Base-by-base conservation (phyloP, 139 green algal species). In the Diplosphaera chodatii region DNA sequence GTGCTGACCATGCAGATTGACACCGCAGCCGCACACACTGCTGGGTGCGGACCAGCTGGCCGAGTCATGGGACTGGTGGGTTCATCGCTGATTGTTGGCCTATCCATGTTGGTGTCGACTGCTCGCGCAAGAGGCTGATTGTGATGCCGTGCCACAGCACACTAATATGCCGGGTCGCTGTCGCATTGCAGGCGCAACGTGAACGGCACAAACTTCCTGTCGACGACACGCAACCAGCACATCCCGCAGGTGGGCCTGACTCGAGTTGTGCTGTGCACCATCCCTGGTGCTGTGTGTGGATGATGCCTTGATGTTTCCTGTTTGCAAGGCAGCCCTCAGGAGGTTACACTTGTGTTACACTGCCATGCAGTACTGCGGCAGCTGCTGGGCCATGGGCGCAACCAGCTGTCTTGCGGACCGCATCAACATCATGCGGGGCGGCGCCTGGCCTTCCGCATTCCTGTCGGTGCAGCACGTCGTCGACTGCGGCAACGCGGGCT, bases 361-460 rank as follows among this genome's bases (percentile, higher is more conserved):
- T n/a, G n/a, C n/a, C n/a, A n/a, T n/a, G n/a, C n/a, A 70, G 25
- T 67, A 67, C 28, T 34, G 32, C 55, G 85, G 90, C 32, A 86
- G 74, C 37, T 96, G 90, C 85, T 97, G 90, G 90, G 90, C 91
- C 0, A 87, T 93, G 76, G 90, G 71, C 2, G 78, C 89, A 13
- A 90, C 89, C 48, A 89, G 77, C 1, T 73, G 88, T 0, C 75
- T 96, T 34, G 84, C 88, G 1, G 92, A 97, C 78, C 83, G 92
- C n/a, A 77, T 85, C 66, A 96, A 97, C 79, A 96, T 97, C 70
- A 62, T 80, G n/a, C 77, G 77, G 23, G 79, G 77, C 31, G 86
- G 72, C n/a, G 77, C 64, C 5, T 88, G 84, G 84, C 85, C 85
- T 16, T 77, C 78, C 48, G 73, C 83, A 13, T 87, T 86, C 75